These are phyloP conservation scores for Prosopis cineraria DNA, from an alignment of 306 rosid species.

Conservation along the genomic window DNA sequence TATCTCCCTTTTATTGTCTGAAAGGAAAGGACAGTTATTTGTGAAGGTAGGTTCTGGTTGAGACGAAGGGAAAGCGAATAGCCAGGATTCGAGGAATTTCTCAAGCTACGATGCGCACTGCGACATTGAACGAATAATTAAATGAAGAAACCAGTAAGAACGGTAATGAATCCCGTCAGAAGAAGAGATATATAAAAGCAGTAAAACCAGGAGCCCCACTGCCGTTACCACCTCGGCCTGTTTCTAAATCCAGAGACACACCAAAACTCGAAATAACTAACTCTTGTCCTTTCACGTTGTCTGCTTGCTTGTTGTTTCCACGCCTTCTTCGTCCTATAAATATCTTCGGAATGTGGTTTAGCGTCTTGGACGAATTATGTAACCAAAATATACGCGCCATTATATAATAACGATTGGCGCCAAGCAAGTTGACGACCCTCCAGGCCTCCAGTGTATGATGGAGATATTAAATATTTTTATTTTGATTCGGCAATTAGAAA, in stretches of 20 bases:
- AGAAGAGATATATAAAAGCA: not conserved
- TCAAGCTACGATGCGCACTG: not conserved
- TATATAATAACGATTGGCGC: not conserved
- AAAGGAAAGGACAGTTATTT: not conserved
- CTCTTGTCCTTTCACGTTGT: not conserved
- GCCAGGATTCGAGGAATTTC: not conserved
- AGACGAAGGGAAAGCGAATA: not conserved
- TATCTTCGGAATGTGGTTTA: not conserved
- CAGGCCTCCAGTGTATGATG: too few species aligned
- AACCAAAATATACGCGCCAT: not conserved
- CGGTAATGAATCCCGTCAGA: not conserved
- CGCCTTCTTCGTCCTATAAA: not conserved
- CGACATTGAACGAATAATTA: not conserved
- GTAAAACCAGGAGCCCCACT: not conserved
- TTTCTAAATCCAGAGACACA: not conserved
- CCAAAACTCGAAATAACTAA: not conserved
- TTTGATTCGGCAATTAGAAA: too few species aligned
- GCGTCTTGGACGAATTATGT: not conserved
- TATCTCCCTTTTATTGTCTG: not conserved
- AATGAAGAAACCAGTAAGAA: not conserved
- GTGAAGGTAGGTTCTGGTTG: not conserved
- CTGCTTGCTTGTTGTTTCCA: not conserved
- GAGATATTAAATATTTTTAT: not conserved
- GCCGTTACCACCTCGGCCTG: not conserved
- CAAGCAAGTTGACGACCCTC: not conserved